A percentile compares a stretch with the other conserved stretches of the same genome.
Conservation (phyloP, 2,329 filamentous ascomycete species). For the Hypoxylon sp. region DNA sequence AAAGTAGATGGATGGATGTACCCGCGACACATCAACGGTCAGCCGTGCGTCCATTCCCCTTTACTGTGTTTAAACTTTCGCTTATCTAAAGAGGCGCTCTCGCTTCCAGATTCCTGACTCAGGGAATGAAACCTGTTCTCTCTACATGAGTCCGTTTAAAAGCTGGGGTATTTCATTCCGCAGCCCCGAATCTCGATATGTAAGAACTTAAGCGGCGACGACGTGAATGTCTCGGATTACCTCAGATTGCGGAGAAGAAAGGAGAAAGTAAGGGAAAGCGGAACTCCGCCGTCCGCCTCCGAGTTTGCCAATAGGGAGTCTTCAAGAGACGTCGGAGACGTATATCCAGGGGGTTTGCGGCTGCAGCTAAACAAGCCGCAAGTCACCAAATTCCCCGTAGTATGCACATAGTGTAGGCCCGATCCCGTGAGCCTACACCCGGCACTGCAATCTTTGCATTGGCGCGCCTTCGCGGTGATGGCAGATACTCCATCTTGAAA, state of each 20-base stretch:
- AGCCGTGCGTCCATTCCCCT: conserved; percentile 18
- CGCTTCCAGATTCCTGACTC: conserved; percentile 25
- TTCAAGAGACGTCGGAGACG: conserved; percentile 20
- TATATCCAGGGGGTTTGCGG: conserved; percentile 11
- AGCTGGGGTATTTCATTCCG: conserved; percentile 7
- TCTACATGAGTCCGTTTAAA: conserved; percentile 10
- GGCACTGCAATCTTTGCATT: conserved; percentile 19
- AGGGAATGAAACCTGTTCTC: conserved; percentile 2
- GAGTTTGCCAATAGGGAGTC: conserved; percentile 1
- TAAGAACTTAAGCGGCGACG: conserved; percentile 5
- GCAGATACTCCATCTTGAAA: conserved; percentile 13
- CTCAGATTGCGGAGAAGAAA: conserved; percentile 6
- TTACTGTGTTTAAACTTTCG: conserved; percentile 17
- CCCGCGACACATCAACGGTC: conserved; percentile 19
- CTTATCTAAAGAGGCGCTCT: conserved; percentile 35
- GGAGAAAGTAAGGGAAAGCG: conserved; percentile 5
- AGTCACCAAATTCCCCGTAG: conserved; percentile 15
- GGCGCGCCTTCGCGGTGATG: conserved; percentile 13
- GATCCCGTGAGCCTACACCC: conserved; percentile 19
- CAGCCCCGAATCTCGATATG: neutral
- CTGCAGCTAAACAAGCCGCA: conserved; percentile 1
- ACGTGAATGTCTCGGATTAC: conserved; percentile 7
- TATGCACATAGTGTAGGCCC: conserved; percentile 2
- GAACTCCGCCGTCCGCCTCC: conserved; percentile 1
- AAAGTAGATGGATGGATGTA: conserved; percentile 25